Evolutionary conservation across 2,329 filamentous ascomycete genomes (phyloP).

Genomic region (Aureobasidium mangrovei): DNA sequence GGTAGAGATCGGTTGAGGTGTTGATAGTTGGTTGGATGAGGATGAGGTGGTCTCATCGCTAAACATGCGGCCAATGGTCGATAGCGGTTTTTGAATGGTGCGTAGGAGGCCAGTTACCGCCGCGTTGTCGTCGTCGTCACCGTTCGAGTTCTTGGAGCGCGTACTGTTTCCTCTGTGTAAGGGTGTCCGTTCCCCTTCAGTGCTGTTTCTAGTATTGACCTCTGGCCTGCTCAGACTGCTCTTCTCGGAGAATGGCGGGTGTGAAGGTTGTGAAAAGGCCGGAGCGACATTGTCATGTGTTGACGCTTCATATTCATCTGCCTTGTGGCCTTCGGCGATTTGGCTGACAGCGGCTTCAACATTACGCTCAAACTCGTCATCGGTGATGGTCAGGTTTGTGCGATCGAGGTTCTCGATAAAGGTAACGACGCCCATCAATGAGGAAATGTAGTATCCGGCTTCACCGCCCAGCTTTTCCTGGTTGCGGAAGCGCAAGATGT

Average conservation of each 20-base stretch:
- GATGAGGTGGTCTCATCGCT: slow-evolving; percentile 50
- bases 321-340: slow-evolving; percentile 81
- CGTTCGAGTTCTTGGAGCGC: neutral
- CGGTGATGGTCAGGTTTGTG: slow-evolving; percentile 83
- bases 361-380: slow-evolving; percentile 90
- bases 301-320: slow-evolving; percentile 39
- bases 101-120: slow-evolving; percentile 78
- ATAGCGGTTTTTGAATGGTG: slow-evolving; percentile 83
- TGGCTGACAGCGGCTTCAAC: slow-evolving; percentile 95
- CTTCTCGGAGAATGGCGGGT: slow-evolving; percentile 34
- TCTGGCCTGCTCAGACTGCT: slow-evolving; percentile 45
- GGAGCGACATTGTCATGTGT: slow-evolving; percentile 21
- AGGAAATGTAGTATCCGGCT: slow-evolving; percentile 95
- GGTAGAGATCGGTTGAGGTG: slow-evolving; percentile 40
- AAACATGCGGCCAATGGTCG: slow-evolving; percentile 90
- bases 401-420: slow-evolving; percentile 96
- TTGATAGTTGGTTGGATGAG: slow-evolving; percentile 29
- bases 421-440: slow-evolving; percentile 86
- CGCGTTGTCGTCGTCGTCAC: slow-evolving; percentile 50
- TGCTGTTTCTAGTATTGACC: slow-evolving; percentile 50
- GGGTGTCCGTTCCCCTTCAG: slow-evolving; percentile 51
- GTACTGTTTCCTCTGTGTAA: slow-evolving; percentile 40
- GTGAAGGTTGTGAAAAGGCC: slow-evolving; percentile 25
- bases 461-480: slow-evolving; percentile 97
- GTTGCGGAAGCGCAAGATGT: slow-evolving; percentile 92